These are phyloP conservation scores for Orbilia quercus DNA, from an alignment of 2,329 filamentous ascomycete genomes.

Conservation along the genomic window DNA sequence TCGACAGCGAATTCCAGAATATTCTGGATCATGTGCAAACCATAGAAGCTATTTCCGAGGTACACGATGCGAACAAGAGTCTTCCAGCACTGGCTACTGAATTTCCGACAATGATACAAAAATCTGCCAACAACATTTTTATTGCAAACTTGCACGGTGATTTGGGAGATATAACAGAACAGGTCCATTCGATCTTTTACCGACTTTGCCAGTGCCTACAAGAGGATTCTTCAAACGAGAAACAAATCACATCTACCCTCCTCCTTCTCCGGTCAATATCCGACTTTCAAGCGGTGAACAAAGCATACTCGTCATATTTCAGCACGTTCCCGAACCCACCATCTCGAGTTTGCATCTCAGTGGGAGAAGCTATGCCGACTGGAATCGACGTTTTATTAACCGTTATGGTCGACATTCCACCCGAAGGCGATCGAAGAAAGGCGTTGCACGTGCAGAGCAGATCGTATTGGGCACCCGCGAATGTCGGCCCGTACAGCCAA, in stretches of 20 bases:
- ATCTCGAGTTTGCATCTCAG: constrained; percentile 83
- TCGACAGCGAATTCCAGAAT: constrained; percentile 73
- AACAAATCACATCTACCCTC: constrained; percentile 57
- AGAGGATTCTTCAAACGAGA: constrained; percentile 62
- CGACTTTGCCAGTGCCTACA: constrained; percentile 56
- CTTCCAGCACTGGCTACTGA: neutral
- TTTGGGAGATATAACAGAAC: constrained; percentile 2
- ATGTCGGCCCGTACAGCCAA: constrained; percentile 97
- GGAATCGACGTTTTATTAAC: constrained; percentile 72
- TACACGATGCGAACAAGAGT: neutral
- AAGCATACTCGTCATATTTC: constrained; percentile 80
- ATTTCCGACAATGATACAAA: constrained; percentile 20
- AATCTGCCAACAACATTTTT: constrained; percentile 28
- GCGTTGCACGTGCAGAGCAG: constrained; percentile 89
- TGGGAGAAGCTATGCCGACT: constrained; percentile 73
- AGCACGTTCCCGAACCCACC: constrained; percentile 78
- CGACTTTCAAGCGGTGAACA: constrained; percentile 80
- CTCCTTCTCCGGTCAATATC: constrained; percentile 81
- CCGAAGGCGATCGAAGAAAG: constrained; percentile 64
- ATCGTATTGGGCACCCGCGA: constrained; percentile 97
- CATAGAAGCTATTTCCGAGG: neutral
- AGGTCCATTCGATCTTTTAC: constrained; percentile 38
- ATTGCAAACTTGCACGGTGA: constrained; percentile 34
- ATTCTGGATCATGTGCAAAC: constrained; percentile 8
- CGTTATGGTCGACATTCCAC: constrained; percentile 64